Evolutionary conservation across 2,329 filamentous ascomycete species (phyloP), one percentile per base, ranked within the genome.

Genomic region (Thelonectria blattea): DNA sequence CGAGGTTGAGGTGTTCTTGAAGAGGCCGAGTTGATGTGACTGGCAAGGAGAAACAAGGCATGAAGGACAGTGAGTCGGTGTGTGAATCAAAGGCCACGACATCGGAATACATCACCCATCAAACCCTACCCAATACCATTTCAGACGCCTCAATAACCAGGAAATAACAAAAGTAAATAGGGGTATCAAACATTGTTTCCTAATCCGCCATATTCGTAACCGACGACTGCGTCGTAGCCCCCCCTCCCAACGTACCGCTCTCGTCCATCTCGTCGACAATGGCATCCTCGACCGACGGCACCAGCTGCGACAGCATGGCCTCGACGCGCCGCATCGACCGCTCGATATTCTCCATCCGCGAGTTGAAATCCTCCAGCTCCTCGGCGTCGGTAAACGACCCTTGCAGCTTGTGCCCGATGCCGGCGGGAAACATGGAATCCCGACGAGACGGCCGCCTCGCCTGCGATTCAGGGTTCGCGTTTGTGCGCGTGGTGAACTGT

Each of bases 351-450:
- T 77, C 78, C 34, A 88, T 68, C 49, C 83, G 76, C 22, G 72
- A 70, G 75, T 71, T 48, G 86, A 71, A n/a, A 78, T 30, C 76
- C 12, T 76, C 78, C 17, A 77, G 72, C 56, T 82, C 82, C 39
- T 79, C 76, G 12, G 77, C 74, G 27, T 83, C 82, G 30, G 76
- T 74, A 58, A 86, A 76, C 7, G 83, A 80, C 1, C 76, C 75
- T 24, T 80, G 78, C 62, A 87, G 71, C 71, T 85, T 84, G 51
- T 69, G 71, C 5, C 74, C 63, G 15, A 86, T 73, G 1, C 81
- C 80, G 0, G 83, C 80, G 0, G 83, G 84, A 59, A 85, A 86
- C 62, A 86, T 84, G 41, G 84, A 87, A 72, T 87, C 85, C 48
- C 85, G 77, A 37, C 84, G 79, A 48, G 78, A 78, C 14, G 78